Evolutionary conservation across 306 rosid genomes (phyloP).

Genomic region (Crataegus laevigata): DNA sequence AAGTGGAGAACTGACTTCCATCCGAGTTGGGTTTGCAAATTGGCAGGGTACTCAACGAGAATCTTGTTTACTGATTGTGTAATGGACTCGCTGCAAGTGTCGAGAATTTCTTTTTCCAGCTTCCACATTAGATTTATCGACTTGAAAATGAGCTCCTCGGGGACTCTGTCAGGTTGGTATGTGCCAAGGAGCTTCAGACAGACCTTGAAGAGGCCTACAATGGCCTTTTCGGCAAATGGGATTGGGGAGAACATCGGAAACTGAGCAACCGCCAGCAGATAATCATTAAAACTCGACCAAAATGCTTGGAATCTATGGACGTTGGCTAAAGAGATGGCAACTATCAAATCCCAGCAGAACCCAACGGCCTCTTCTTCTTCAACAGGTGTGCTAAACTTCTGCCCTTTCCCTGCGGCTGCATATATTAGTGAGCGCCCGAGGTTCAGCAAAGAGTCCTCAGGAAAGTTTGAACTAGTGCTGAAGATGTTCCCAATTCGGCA

Average conservation of each 20-base stretch:
- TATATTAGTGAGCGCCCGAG: constrained; percentile 72
- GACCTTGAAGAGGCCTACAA: constrained; percentile 53
- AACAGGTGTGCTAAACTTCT: constrained; percentile 75
- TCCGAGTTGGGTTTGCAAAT: constrained; percentile 60
- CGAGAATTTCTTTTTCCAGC: constrained; percentile 80
- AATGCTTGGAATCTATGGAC: constrained; percentile 49
- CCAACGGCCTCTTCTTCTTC: constrained; percentile 93
- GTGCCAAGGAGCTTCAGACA: constrained; percentile 51
- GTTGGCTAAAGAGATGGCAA: constrained; percentile 48
- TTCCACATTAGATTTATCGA: constrained; percentile 84
- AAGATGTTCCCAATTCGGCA: constrained; percentile 72
- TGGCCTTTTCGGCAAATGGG: constrained; percentile 78
- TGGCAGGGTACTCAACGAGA: constrained; percentile 54
- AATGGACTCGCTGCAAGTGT: constrained; percentile 55
- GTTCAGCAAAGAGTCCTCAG: constrained; percentile 52
- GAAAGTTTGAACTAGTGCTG: constrained; percentile 50
- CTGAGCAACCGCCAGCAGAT: constrained; percentile 60
- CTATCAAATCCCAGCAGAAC: constrained; percentile 87
- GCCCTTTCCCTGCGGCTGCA: constrained; percentile 93
- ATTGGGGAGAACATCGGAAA: constrained; percentile 81
- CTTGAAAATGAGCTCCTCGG: constrained; percentile 80
- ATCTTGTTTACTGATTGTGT: constrained; percentile 48
- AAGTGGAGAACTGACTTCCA: constrained; percentile 81
- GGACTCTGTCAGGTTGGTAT: constrained; percentile 39
- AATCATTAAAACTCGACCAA: constrained; percentile 74